phyloP scores from a whole-genome alignment of 2,329 filamentous ascomycete genomes.

The Colletotrichum cuscutae region DNA sequence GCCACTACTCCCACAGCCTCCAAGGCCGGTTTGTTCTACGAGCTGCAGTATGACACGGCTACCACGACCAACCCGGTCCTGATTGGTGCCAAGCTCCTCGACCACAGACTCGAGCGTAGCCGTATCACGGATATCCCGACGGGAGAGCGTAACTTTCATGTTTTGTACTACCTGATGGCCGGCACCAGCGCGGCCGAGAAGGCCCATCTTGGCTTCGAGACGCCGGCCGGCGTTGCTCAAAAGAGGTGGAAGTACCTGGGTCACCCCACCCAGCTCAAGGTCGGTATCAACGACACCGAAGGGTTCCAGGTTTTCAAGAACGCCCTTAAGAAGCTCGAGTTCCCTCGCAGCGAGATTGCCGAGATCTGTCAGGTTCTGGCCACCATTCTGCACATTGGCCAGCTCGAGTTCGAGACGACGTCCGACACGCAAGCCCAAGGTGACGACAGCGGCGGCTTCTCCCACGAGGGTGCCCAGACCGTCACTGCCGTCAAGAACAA shows the following conservation, averaged over 20 bases:
- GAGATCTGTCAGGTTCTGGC: conserved; percentile 97
- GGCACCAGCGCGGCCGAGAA: conserved; percentile 94
- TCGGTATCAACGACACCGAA: conserved; percentile 94
- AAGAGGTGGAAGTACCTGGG: conserved; percentile 97
- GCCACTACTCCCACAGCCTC: conserved; percentile 95
- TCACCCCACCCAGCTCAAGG: conserved; percentile 95
- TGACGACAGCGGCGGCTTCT: conserved; percentile 96
- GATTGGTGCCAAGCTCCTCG: conserved; percentile 92
- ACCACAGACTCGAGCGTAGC: conserved; percentile 92
- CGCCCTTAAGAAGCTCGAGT: conserved; percentile 91
- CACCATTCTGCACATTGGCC: conserved; percentile 94
- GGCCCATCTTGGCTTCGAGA: conserved; percentile 77
- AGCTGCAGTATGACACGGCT: conserved; percentile 94
- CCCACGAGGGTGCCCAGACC: conserved; percentile 89
- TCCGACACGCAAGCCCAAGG: conserved; percentile 81
- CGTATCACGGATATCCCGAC: conserved; percentile 92
- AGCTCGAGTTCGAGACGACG: conserved; percentile 90
- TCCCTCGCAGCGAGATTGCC: conserved; percentile 91
- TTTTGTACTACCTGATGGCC: conserved; percentile 93
- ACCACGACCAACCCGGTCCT: conserved; percentile 86
- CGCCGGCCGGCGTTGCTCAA: conserved; percentile 58
- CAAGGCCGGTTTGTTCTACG: conserved; percentile 94
- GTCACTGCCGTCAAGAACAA: conserved; percentile 93
- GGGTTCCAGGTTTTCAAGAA: conserved; percentile 99
- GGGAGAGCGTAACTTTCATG: conserved; percentile 95